phyloP scores from a whole-genome alignment of 2,329 filamentous ascomycete genomes.

The Colletotrichum limetticola region DNA sequence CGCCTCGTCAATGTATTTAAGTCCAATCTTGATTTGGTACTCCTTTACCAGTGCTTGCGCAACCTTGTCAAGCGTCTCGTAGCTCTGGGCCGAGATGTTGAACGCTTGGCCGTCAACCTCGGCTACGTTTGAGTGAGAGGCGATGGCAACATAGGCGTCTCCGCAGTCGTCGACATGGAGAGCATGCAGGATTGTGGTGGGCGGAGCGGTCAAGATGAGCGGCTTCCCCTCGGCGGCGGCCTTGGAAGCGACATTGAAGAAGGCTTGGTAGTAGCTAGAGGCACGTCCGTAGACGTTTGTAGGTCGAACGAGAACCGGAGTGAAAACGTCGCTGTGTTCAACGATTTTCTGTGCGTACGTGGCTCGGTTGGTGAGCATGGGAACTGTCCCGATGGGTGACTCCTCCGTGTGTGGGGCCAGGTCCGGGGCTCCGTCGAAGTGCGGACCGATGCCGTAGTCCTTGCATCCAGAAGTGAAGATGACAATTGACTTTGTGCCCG shows the following conservation, averaged over 20 bases:
- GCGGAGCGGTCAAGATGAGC: constrained; percentile 46
- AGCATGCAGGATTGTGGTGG: constrained; percentile 55
- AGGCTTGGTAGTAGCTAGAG: constrained; percentile 54
- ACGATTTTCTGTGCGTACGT: constrained; percentile 48
- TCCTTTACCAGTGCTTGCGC: constrained; percentile 49
- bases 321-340: constrained; percentile 50
- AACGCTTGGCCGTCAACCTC: constrained; percentile 52
- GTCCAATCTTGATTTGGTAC: constrained; percentile 49
- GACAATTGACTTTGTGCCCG: constrained; percentile 51
- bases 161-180: constrained; percentile 62
- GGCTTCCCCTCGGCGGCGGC: constrained; percentile 16
- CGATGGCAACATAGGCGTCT: constrained; percentile 58
- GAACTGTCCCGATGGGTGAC: constrained; percentile 46
- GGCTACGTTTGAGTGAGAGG: constrained; percentile 44
- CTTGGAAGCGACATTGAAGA: constrained; percentile 48
- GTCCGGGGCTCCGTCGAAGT: constrained; percentile 45
- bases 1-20: constrained; percentile 39
- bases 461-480: constrained; percentile 61
- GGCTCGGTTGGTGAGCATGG: constrained; percentile 45
- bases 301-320: constrained; percentile 55
- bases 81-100: constrained; percentile 56
- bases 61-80: constrained; percentile 56
- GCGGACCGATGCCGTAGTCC: constrained; percentile 54
- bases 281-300: constrained; percentile 59
- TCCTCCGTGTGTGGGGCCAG: constrained; percentile 55